Percentiles rank a stretch among this genome's conserved stretches.
phyloP scores from a whole-genome alignment of 441 rosid genomes.

The Brassica balearica region DNA sequence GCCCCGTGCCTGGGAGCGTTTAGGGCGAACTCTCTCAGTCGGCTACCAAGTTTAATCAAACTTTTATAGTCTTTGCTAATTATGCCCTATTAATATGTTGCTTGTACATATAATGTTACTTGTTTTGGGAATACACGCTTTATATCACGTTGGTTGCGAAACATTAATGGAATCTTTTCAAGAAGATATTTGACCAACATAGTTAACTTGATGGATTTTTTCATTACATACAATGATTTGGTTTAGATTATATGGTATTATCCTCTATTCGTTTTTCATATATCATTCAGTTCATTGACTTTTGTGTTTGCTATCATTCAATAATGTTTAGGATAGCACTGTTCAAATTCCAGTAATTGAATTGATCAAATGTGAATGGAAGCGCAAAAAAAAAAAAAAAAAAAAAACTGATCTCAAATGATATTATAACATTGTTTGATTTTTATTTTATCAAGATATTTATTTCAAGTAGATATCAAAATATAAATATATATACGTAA shows the following conservation, averaged over 20 bases:
- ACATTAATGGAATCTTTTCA: background rate
- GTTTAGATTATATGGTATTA: background rate
- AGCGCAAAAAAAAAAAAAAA: background rate
- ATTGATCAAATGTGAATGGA: background rate
- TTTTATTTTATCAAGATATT: too few relatives aligned
- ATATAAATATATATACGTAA: too few relatives aligned
- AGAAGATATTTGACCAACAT: conserved; percentile 11
- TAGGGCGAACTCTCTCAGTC: too few relatives aligned
- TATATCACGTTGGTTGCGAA: background rate
- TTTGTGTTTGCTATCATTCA: background rate
- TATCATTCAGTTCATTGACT: conserved; percentile 25
- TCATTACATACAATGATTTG: conserved; percentile 13
- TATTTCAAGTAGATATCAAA: too few relatives aligned
- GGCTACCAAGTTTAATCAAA: background rate
- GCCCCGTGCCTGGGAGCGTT: too few relatives aligned
- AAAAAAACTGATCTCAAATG: background rate
- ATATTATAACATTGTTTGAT: background rate
- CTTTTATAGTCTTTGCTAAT: background rate
- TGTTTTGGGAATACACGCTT: conserved; percentile 1
- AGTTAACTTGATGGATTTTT: background rate
- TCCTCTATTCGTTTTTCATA: background rate
- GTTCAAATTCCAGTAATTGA: background rate
- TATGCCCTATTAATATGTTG: background rate
- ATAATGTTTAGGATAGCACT: conserved; percentile 4
- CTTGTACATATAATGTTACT: background rate